Conservation (phyloP, 495 filamentous ascomycete genomes). For the Tuber aestivum region DNA sequence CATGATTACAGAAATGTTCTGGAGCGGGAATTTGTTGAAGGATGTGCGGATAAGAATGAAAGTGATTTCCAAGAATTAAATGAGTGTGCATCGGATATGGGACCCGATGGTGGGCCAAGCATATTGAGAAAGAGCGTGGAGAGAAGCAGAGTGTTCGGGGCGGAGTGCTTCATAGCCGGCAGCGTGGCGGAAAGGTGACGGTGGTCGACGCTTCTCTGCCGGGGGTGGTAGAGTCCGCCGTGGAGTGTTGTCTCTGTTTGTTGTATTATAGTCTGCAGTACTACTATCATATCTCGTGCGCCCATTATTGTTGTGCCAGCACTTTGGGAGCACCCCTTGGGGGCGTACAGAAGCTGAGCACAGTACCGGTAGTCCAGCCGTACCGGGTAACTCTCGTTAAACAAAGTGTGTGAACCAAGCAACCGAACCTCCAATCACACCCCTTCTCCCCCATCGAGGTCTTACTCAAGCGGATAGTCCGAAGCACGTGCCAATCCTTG, state of each 20-base stretch:
- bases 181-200: too few species aligned
- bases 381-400: background rate
- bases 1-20: conserved; percentile 68
- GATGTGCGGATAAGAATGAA: conserved; percentile 82
- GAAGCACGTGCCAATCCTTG: background rate
- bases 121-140: conserved; percentile 72
- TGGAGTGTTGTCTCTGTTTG: background rate
- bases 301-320: background rate
- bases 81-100: conserved; percentile 57
- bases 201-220: background rate
- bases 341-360: too few species aligned
- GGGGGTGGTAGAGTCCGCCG: too few species aligned
- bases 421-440: background rate
- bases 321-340: background rate
- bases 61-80: conserved; percentile 81
- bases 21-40: conserved; percentile 62
- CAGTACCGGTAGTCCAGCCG: too few species aligned
- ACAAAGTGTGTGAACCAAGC: background rate
- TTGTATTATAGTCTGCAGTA: background rate
- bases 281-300: background rate
- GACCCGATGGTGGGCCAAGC: conserved; percentile 61
- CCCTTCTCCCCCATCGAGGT: background rate
- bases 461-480: background rate
- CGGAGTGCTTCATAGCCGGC: too few species aligned
- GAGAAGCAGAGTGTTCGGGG: conserved; percentile 57